A percentile compares a stretch with the other conserved stretches of the same genome.
Evolutionary conservation across 176 grass and related monocot genomes (phyloP).

Genomic region (Triticum timopheevii): DNA sequence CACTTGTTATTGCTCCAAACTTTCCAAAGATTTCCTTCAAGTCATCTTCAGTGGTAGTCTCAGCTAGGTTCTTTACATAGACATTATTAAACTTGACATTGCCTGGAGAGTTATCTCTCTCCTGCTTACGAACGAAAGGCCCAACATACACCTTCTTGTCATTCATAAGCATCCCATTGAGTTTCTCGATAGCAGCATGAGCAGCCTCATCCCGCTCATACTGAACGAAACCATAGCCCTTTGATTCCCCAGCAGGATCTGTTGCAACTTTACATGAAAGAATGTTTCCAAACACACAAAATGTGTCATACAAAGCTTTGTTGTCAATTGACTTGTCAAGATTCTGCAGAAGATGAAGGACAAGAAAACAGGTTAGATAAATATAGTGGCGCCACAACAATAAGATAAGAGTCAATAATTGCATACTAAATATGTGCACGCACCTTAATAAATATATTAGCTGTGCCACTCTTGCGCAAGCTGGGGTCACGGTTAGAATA

Average conservation of each 20-base stretch:
- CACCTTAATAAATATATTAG: conserved; percentile 98
- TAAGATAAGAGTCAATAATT: background rate
- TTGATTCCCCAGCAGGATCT: conserved; percentile 75
- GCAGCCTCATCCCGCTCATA: conserved; percentile 89
- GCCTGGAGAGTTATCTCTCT: conserved; percentile 57
- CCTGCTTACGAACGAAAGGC: conserved; percentile 83
- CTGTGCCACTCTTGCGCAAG: conserved; percentile 72
- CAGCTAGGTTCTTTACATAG: conserved; percentile 90
- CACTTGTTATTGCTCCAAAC: conserved; percentile 84
- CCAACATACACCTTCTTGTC: conserved; percentile 95
- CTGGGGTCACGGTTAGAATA: conserved; percentile 94
- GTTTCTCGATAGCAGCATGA: conserved; percentile 71
- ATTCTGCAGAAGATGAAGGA: conserved; percentile 54
- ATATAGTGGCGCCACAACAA: background rate
- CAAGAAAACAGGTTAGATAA: conserved; percentile 3
- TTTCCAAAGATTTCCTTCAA: conserved; percentile 80
- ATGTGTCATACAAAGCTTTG: conserved; percentile 72
- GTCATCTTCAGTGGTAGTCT: conserved; percentile 75
- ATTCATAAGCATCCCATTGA: conserved; percentile 86
- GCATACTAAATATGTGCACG: background rate
- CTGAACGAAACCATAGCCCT: conserved; percentile 96
- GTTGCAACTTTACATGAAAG: conserved; percentile 95
- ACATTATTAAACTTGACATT: conserved; percentile 84
- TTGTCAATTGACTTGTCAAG: conserved; percentile 89
- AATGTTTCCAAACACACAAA: conserved; percentile 81